Evolutionary conservation across 2,329 filamentous ascomycete genomes (phyloP), one percentile per base, ranked within the genome.

Genomic region (Pezicula rhizophila): DNA sequence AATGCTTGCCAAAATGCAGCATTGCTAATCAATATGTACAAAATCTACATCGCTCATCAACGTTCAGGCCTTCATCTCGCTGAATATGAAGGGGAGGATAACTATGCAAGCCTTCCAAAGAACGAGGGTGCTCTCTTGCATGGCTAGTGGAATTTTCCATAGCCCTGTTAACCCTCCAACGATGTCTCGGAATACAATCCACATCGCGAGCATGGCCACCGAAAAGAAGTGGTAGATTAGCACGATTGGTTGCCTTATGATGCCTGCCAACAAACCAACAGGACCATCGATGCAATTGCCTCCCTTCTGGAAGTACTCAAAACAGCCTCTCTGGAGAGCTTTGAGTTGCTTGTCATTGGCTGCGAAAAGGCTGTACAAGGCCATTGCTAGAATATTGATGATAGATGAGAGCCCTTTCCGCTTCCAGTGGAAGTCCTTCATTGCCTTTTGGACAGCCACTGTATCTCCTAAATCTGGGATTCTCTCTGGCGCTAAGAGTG

Each of bases 321-420:
- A 97, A 73, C 93, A 99, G 42, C 93, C 93, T 56, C 78, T 78
- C 70, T 95, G 90, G 41, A 99, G 81, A 47, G 87, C 83, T 55
- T 80, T 80, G 46, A 97, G 80, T 63, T 91, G 80, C 40, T 75
- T 69, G 67, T 88, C 85, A 65, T 95, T 76, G 45, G 92, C 93
- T 14, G 92, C 89, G 65, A 97, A 99, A 11, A 99, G 80, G 28
- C 79, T 76, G 72, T 99, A 99, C 1, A 99, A 78, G 0, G 93
- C 91, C 74, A 93, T 88, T 1, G 93, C 92, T n/a, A 99, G 82
- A 59, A 97, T 95, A 69, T 99, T 99, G 76, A 99, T 93, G 58
- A 96, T 91, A 46, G 82, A 82, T 0, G 88, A 89, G 44, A 90
- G 75, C 55, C 76, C 73, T 73, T 97, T 97, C 61, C 93, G 82